Percentiles rank a stretch among this genome's conserved stretches.
phyloP scores from a whole-genome alignment of 2,329 filamentous ascomycete genomes.

The Fusarium neocosmosporiellum region DNA sequence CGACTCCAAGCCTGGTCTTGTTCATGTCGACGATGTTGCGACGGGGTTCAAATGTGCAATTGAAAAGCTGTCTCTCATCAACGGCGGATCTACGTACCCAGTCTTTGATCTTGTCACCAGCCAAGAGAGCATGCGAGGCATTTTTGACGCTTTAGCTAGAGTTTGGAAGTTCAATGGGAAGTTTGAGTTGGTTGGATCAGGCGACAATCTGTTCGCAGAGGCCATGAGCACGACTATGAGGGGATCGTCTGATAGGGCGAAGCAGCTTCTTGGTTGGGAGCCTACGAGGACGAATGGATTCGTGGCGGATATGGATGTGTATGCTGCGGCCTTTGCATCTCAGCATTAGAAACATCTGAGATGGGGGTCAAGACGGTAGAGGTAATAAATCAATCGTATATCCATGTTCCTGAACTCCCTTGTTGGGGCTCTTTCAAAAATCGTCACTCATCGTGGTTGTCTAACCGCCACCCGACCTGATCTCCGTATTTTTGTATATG shows the following conservation, averaged over 20 bases:
- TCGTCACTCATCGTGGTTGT: background rate
- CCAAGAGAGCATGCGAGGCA: background rate
- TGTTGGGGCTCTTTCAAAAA: background rate
- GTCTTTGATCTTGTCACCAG: background rate
- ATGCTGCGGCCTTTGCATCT: background rate
- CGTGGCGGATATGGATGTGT: background rate
- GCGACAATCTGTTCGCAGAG: background rate
- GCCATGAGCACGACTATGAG: background rate
- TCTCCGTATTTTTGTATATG: background rate
- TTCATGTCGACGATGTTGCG: constrained; percentile 2
- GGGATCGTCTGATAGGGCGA: background rate
- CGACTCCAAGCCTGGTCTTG: background rate
- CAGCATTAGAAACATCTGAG: background rate
- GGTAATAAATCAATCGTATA: background rate
- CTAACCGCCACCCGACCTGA: background rate
- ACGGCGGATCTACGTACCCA: background rate
- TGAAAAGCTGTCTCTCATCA: background rate
- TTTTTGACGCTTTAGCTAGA: background rate
- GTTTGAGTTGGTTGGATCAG: background rate
- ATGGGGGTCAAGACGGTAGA: background rate
- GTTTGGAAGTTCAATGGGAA: background rate
- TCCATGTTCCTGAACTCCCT: background rate
- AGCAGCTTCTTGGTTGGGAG: background rate
- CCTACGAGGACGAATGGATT: background rate
- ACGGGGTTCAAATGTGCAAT: background rate